Evolutionary conservation across 176 grass and related monocot species (phyloP), one percentile per base, ranked within the genome.

Genomic region (Avena atlantica): DNA sequence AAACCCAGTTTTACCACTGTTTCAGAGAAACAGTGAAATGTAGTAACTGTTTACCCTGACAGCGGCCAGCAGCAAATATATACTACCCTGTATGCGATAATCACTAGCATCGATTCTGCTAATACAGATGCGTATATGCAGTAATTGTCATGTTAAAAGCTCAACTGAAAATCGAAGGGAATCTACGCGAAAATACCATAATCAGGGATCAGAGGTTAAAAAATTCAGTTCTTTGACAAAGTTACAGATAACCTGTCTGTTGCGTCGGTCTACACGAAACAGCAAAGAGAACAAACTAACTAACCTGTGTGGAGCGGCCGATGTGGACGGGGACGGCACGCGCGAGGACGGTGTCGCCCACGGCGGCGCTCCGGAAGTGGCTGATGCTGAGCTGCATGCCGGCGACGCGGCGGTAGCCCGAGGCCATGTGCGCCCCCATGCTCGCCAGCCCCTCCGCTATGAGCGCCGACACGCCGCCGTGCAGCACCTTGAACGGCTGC

Each of bases 381-480:
- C 83, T 97, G 91, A 97, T 94, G 91, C 92, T 97, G 74, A 97
- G 91, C 74, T 98, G 96, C 50, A 98, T 50, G 17, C 96, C 96
- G 44, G 96, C 93, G 25, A 98, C 85, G 58, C 93, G 93, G 29
- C 84, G 84, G 88, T 82, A 95, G 0, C 93, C 91, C 0, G 90
- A 94, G 8, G 96, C 96, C 88, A 98, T 90, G 93, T 98, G 96
- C 67, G 96, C 91, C 27, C 96, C 96, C 88, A 98, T 95, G 93
- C 96, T 95, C 4, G 88, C 96, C 12, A 98, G 86, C 57, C 82
- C 87, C 90, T 98, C 96, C 0, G 93, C 88, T 63, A 98, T 89
- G 76, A 95, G 72, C 8, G 93, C 93, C 42, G 93, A 98, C 64
- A 95, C 81, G 71, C 93, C 90, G 61, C 96, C 93, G 87, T 98